phyloP scores from a whole-genome alignment of 495 filamentous ascomycete genomes.

The Lophiotrema nucula region DNA sequence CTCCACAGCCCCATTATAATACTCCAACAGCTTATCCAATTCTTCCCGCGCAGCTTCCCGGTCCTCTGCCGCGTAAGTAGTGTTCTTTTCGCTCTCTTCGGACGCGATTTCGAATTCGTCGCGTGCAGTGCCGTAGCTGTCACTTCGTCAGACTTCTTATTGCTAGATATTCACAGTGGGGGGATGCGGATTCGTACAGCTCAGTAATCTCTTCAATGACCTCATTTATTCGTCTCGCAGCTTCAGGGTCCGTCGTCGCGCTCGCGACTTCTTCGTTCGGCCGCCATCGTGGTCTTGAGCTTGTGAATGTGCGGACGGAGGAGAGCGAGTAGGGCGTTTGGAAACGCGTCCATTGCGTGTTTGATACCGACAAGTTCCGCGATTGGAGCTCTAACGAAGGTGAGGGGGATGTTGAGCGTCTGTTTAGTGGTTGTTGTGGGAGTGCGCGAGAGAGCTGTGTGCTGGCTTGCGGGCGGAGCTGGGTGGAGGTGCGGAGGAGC shows the following conservation, averaged over 20 bases:
- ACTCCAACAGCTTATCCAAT: conserved; percentile 49
- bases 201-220: conserved; percentile 39
- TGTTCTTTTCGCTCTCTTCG: conserved; percentile 56
- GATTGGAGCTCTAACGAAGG: not conserved
- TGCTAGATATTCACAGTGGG: not conserved
- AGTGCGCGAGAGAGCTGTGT: not conserved
- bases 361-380: not conserved
- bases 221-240: conserved; percentile 14
- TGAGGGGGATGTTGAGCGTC: conserved; percentile 8
- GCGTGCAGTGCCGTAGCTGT: conserved; percentile 47
- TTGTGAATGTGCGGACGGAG: conserved; percentile 17
- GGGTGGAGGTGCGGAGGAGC: conserved; percentile 12
- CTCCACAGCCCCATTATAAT: conserved; percentile 46
- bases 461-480: not conserved
- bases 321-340: conserved; percentile 15
- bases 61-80: conserved; percentile 55
- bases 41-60: conserved; percentile 53
- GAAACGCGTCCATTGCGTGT: conserved; percentile 22
- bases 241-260: not conserved
- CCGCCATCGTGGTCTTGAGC: not conserved
- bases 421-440: not conserved
- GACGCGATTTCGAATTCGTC: conserved; percentile 59
- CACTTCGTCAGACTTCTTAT: not conserved
- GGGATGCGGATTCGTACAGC: conserved; percentile 23
- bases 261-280: not conserved